A percentile compares a stretch with the other conserved stretches of the same genome.
phyloP scores from a whole-genome alignment of 2,329 filamentous ascomycete genomes.

The Aaosphaeria arxii region DNA sequence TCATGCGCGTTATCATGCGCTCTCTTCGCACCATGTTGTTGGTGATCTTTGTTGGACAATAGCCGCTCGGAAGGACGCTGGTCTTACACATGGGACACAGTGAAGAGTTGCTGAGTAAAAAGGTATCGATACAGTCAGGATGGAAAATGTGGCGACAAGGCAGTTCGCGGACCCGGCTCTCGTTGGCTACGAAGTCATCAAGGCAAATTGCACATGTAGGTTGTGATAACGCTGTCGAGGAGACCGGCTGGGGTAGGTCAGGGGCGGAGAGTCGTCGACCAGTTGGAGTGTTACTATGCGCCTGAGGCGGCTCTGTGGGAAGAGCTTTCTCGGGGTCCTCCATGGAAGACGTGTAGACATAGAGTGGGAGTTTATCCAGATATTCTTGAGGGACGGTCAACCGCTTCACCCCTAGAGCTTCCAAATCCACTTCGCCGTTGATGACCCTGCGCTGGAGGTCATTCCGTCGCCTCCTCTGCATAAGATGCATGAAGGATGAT shows the following conservation, averaged over 20 bases:
- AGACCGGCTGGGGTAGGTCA: conserved; percentile 16
- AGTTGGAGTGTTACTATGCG: conserved; percentile 6
- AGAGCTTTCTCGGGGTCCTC: conserved; percentile 15
- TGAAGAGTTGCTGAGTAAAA: conserved; percentile 73
- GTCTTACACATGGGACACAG: conserved; percentile 90
- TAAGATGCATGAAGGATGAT: conserved; percentile 70
- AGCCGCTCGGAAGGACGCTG: conserved; percentile 65
- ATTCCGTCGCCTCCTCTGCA: conserved; percentile 69
- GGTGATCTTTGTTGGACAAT: conserved; percentile 44
- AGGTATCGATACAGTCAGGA: conserved; percentile 84
- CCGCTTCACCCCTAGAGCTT: conserved; percentile 79
- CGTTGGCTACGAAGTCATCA: conserved; percentile 68
- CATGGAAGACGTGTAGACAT: conserved; percentile 58
- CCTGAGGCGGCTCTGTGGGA: conserved; percentile 7
- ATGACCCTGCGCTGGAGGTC: conserved; percentile 68
- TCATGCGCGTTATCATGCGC: conserved; percentile 61
- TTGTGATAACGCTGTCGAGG: conserved; percentile 56
- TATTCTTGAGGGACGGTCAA: conserved; percentile 71
- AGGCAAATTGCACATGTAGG: conserved; percentile 88
- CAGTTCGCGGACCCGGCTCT: conserved; percentile 76
- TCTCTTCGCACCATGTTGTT: conserved; percentile 86
- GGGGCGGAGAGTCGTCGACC: conserved; percentile 20
- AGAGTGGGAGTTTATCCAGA: conserved; percentile 73
- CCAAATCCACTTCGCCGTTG: conserved; percentile 78
- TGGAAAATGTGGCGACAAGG: conserved; percentile 94